phyloP scores from a whole-genome alignment of 2,329 filamentous ascomycete genomes.

The Fusarium miscanthi region DNA sequence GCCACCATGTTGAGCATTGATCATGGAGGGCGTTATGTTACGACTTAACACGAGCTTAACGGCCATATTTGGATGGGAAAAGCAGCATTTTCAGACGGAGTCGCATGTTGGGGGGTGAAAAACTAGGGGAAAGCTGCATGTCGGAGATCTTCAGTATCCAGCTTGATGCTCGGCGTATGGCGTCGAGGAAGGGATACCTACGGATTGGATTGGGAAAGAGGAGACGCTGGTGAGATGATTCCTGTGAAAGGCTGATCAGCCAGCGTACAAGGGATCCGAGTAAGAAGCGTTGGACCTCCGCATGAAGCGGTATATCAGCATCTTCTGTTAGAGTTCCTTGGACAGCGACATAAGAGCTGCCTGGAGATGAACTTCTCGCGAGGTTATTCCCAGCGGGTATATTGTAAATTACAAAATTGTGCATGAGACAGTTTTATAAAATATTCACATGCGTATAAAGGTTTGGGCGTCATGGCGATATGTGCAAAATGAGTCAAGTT shows the following conservation, averaged over 20 bases:
- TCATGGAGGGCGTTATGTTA: slow-evolving; percentile 36
- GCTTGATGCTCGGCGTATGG: slow-evolving; percentile 45
- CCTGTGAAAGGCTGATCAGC: slow-evolving; percentile 31
- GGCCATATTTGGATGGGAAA: slow-evolving; percentile 44
- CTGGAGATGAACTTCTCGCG: slow-evolving; percentile 16
- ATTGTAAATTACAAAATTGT: slow-evolving; percentile 44
- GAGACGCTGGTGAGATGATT: slow-evolving; percentile 24
- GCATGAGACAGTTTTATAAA: slow-evolving; percentile 37
- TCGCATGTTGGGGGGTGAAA: slow-evolving; percentile 36
- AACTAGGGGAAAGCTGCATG: slow-evolving; percentile 37
- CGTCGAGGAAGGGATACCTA: slow-evolving; percentile 43
- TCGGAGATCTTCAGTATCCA: slow-evolving; percentile 38
- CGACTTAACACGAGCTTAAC: slow-evolving; percentile 41
- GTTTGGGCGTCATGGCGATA: neutral
- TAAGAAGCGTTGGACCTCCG: slow-evolving; percentile 26
- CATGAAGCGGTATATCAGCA: slow-evolving; percentile 15
- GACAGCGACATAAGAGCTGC: slow-evolving; percentile 25
- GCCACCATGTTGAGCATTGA: slow-evolving; percentile 22
- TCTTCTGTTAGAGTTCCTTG: slow-evolving; percentile 13
- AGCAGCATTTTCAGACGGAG: slow-evolving; percentile 42
- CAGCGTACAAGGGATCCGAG: slow-evolving; percentile 22
- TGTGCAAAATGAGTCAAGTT: slow-evolving; percentile 47
- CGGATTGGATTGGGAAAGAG: slow-evolving; percentile 20
- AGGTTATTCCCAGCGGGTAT: slow-evolving; percentile 25
- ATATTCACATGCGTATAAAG: slow-evolving; percentile 30